Evolutionary conservation across 2,329 filamentous ascomycete genomes (phyloP).

Genomic region (Claviceps capensis): DNA sequence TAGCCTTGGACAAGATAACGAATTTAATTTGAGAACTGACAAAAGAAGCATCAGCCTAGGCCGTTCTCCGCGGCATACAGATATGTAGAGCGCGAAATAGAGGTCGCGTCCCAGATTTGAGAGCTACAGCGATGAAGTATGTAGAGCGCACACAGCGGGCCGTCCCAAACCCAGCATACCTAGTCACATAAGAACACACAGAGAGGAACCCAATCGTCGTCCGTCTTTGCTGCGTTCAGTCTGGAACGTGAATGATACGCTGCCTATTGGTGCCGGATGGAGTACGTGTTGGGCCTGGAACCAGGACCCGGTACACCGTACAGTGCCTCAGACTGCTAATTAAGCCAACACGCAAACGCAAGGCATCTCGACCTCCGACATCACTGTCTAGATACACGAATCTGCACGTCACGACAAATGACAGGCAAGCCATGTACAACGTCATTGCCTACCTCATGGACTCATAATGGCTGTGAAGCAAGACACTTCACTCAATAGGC

Average conservation of each 20-base stretch:
- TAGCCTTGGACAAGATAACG: neutral
- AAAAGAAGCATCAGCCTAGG: neutral
- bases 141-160: neutral
- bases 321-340: neutral
- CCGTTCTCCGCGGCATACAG: no score
- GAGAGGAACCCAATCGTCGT: neutral
- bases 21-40: neutral
- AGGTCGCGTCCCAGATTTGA: no score
- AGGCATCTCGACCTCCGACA: neutral
- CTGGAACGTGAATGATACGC: no score
- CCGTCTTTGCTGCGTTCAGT: no score
- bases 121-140: neutral
- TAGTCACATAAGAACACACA: neutral
- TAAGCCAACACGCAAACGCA: neutral
- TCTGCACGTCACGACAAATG: slow-evolving; percentile 1
- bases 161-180: neutral
- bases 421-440: neutral
- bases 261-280: no score
- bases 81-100: no score
- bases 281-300: no score
- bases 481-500: neutral
- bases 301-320: no score
- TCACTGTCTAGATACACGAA: neutral
- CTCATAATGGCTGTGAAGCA: neutral
- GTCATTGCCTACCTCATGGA: neutral